Evolutionary conservation across 225 moss, liverwort and hornwort species (phyloP), one percentile per base, ranked within the genome.

Genomic region (Polytrichum formosum): DNA sequence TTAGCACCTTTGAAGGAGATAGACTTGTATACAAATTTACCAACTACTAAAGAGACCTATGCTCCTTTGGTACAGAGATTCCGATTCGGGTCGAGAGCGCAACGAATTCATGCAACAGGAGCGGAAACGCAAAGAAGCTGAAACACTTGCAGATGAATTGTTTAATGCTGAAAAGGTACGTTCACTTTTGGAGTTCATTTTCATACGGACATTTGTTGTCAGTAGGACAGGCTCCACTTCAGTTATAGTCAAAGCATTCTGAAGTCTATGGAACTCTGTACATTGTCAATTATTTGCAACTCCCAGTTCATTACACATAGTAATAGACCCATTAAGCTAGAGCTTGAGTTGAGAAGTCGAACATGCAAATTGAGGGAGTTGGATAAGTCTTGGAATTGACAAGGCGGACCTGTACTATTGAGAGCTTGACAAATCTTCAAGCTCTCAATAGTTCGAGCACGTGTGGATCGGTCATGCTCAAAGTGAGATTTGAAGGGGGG

Each of bases 31-130:
- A 4, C 16, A 46, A 46, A 13, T 13, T 46, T 46, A 46, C 37
- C 13, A 16, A 46, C 3, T 46, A 46, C 46, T 46, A 46, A 13
- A 13, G 16, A 46, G 46, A 7, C 13, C 13, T 46, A 13, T 3
- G 13, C 13, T 13, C 16, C 46, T 46, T 46, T 46, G 46, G 46
- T 67, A 29, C 63, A 94, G 94, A 70, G 92, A 92, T 53, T 90
- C 92, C 63, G 88, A 88, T 68, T 83, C 78, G 83, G 87, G 80
- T 46, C 80, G 83, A 55, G 92, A 88, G 46, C 78, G 72, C 71
- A 83, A 88, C 69, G 94, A 92, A 35, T 92, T 84, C 55, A 76
- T 90, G 74, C 88, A 86, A 70, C 84, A 88, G 62, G 94, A 91
- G 64, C 85, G 90, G 70, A 83, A 72, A 76, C 90, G 92, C 23